Base-by-base conservation (phyloP, 2,329 filamentous ascomycete genomes). In the Lasiodiplodia sp. region DNA sequence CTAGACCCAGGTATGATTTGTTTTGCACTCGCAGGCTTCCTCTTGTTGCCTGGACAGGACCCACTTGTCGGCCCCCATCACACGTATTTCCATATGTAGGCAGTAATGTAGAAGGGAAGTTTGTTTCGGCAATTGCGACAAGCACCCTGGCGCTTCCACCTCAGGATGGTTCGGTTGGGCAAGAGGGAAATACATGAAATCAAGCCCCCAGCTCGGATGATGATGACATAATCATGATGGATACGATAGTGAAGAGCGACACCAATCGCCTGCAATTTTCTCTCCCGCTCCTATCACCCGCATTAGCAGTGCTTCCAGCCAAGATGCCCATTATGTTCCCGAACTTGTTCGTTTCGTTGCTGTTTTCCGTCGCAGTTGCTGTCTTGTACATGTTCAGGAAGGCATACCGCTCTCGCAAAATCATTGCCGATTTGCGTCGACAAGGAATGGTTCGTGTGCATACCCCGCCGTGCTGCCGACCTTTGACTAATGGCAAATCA, bases 31-130 rank as follows among this genome's bases (percentile, higher is more conserved):
- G n/a, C 44, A 49, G 44, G 44, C 44, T 18, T 18, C 44, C n/a
- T 49, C 44, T 49, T 49, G 44, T 49, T 49, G 44, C 44, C 44
- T 49, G 44, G 16, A 49, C 16, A 49, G 44, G 21, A 18, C 44
- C 44, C 44, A 49, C 44, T 49, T 49, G 44, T 49, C 44, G 44
- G 44, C 44, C 44, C 44, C 44, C 44, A 49, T 49, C 44, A 49
- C 44, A 49, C 44, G 44, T 21, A 49, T 21, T 49, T 21, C 44
- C 44, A 49, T 21, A 21, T 49, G 44, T 49, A 38, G 37, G 37
- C 37, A 38, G 37, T 38, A 49, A 18, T 16, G 44, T 49, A 44
- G 40, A 44, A 44, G 40, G 40, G 40, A 44, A 44, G 40, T 44
- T 44, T 25, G 25, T 25, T 25, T 25, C 25, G 25, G 25, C 12